These are phyloP conservation scores for Amauroascus verrucosus DNA, from an alignment of 2,329 filamentous ascomycete species.

Conservation along the genomic window DNA sequence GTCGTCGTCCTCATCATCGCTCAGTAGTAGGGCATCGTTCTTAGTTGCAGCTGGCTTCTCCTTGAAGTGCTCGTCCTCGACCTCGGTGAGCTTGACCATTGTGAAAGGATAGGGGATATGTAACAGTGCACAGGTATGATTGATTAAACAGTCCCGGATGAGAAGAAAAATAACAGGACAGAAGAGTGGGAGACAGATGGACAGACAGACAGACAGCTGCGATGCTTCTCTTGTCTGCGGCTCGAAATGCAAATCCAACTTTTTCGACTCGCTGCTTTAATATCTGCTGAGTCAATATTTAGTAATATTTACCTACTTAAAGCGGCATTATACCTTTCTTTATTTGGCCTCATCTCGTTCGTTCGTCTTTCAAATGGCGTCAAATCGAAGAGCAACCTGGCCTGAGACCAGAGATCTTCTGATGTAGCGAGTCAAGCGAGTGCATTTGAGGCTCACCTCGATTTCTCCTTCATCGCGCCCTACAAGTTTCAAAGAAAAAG, in stretches of 20 bases:
- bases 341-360: not conserved
- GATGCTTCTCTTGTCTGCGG: not conserved
- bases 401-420: too few relatives aligned
- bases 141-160: not conserved
- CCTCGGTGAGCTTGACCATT: constrained; percentile 96
- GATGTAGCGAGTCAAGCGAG: too few relatives aligned
- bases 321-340: not conserved
- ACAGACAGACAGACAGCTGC: not conserved
- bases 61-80: constrained; percentile 89
- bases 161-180: not conserved
- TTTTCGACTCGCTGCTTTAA: not conserved
- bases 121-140: not conserved
- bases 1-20: constrained; percentile 61
- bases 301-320: not conserved
- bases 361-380: too few relatives aligned
- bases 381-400: too few relatives aligned
- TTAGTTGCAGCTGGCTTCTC: constrained; percentile 53
- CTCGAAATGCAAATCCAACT: not conserved
- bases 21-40: constrained; percentile 44
- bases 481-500: not conserved
- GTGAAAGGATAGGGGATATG: not conserved
- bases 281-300: not conserved
- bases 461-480: not conserved
- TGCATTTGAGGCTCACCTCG: too few relatives aligned
- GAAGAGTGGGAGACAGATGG: not conserved